Percentiles rank a stretch among this genome's conserved stretches.
phyloP scores from a whole-genome alignment of 2,329 filamentous ascomycete species.

The Alternaria arborescens region DNA sequence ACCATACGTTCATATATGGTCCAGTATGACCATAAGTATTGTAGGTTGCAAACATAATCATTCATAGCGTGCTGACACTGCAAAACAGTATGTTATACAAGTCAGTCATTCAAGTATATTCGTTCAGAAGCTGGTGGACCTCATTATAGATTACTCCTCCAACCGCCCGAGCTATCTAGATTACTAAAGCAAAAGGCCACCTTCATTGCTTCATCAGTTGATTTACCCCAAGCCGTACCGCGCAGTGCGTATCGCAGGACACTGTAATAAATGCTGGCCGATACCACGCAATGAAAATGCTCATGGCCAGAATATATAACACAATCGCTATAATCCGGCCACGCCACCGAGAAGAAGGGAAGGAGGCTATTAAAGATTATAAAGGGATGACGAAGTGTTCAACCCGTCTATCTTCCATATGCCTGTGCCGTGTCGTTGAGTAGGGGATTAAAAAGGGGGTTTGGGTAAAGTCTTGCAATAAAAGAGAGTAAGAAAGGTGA shows the following conservation, averaged over 20 bases:
- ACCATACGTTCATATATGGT: too few species aligned
- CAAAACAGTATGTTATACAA: background rate
- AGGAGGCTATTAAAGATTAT: background rate
- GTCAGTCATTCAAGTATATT: background rate
- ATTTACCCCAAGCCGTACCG: slow-evolving; percentile 1
- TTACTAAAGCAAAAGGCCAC: background rate
- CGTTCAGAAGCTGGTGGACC: background rate
- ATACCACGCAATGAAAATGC: background rate
- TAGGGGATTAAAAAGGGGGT: slow-evolving; percentile 3
- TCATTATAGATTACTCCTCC: background rate
- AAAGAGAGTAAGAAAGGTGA: slow-evolving; percentile 3
- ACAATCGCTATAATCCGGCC: background rate
- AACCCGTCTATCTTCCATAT: background rate
- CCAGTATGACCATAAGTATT: too few species aligned
- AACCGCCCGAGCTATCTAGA: background rate
- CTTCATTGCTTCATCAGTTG: background rate
- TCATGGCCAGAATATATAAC: background rate
- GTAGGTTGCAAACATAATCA: too few species aligned
- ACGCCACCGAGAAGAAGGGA: background rate
- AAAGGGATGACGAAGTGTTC: background rate
- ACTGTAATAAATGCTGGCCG: background rate
- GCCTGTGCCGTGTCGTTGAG: background rate
- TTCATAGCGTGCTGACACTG: background rate
- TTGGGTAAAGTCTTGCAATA: slow-evolving; percentile 3
- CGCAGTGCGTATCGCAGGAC: background rate